A percentile compares a stretch with the other conserved stretches of the same genome.
phyloP scores from a whole-genome alignment of 2,329 filamentous ascomycete genomes.

The Diaporthe amygdali region DNA sequence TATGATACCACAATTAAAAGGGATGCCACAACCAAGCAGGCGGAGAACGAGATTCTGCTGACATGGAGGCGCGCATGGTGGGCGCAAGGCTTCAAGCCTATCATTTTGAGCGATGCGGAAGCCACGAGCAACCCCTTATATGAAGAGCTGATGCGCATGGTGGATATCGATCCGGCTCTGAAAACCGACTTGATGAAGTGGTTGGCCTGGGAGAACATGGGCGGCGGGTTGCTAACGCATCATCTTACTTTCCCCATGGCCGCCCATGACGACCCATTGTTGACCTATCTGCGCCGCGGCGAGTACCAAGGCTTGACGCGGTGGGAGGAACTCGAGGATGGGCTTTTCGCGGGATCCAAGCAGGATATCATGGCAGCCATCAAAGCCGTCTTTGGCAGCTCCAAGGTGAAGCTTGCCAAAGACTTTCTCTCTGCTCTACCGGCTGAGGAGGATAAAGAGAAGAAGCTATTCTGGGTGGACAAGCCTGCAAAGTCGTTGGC shows the following conservation, averaged over 20 bases:
- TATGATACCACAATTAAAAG: slow-evolving; percentile 74
- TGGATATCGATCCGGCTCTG: slow-evolving; percentile 65
- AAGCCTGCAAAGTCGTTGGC: slow-evolving; percentile 71
- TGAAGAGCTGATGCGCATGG: slow-evolving; percentile 64
- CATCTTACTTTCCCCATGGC: slow-evolving; percentile 88
- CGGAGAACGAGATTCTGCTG: slow-evolving; percentile 79
- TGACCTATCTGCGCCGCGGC: slow-evolving; percentile 76
- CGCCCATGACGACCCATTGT: slow-evolving; percentile 70
- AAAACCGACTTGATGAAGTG: slow-evolving; percentile 79
- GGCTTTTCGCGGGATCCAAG: slow-evolving; percentile 75
- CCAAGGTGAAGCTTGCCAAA: slow-evolving; percentile 61
- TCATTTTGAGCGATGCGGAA: slow-evolving; percentile 80
- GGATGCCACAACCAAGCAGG: slow-evolving; percentile 67
- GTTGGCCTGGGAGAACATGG: slow-evolving; percentile 94
- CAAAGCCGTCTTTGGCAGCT: slow-evolving; percentile 61
- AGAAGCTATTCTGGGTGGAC: slow-evolving; percentile 70
- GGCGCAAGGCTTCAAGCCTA: slow-evolving; percentile 87
- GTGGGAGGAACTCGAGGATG: slow-evolving; percentile 74
- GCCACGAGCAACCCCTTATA: slow-evolving; percentile 85
- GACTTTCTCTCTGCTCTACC: slow-evolving; percentile 68
- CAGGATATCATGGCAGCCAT: slow-evolving; percentile 67
- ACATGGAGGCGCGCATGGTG: slow-evolving; percentile 95
- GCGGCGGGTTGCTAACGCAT: slow-evolving; percentile 79
- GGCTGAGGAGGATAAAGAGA: slow-evolving; percentile 30
- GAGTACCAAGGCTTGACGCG: slow-evolving; percentile 76